Evolutionary conservation across 1,284 basidiomycete species (phyloP).

Genomic region (Trametes polyzona): DNA sequence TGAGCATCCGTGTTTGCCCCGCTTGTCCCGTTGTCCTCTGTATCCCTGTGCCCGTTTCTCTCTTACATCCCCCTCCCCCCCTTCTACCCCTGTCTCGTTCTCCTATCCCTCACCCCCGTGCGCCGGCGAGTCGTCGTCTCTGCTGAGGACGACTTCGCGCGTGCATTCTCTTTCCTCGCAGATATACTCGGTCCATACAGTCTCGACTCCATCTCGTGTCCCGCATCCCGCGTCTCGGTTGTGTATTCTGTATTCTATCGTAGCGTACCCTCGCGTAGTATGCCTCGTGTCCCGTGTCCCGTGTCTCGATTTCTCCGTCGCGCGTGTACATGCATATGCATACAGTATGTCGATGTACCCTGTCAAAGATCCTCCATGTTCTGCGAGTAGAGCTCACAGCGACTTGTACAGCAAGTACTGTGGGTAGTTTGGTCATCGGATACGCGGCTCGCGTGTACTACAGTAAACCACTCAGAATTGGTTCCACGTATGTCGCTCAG

Average conservation of each 20-base stretch:
- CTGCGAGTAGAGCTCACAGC: too few relatives aligned
- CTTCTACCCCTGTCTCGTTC: too few relatives aligned
- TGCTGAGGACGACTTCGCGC: not conserved
- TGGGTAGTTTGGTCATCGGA: too few relatives aligned
- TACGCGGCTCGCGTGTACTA: too few relatives aligned
- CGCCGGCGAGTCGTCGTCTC: not conserved
- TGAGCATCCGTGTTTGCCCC: not conserved
- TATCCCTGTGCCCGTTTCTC: not conserved
- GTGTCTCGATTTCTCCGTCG: not conserved
- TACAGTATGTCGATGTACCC: too few relatives aligned
- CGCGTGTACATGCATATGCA: too few relatives aligned
- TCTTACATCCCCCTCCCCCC: not conserved
- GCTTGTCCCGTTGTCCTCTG: not conserved
- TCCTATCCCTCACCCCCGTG: not conserved
- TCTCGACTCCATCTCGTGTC: not conserved
- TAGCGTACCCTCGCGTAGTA: slow-evolving; percentile 14
- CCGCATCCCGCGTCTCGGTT: not conserved
- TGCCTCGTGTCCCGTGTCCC: not conserved
- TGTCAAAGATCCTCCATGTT: too few relatives aligned
- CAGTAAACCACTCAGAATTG: not conserved
- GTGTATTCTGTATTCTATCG: slow-evolving; percentile 24
- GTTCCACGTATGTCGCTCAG: too few relatives aligned
- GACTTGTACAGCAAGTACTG: too few relatives aligned
- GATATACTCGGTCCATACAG: not conserved
- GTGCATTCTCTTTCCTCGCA: not conserved